Evolutionary conservation across 2,329 filamentous ascomycete genomes (phyloP).

Genomic region (Penicillium sp.): DNA sequence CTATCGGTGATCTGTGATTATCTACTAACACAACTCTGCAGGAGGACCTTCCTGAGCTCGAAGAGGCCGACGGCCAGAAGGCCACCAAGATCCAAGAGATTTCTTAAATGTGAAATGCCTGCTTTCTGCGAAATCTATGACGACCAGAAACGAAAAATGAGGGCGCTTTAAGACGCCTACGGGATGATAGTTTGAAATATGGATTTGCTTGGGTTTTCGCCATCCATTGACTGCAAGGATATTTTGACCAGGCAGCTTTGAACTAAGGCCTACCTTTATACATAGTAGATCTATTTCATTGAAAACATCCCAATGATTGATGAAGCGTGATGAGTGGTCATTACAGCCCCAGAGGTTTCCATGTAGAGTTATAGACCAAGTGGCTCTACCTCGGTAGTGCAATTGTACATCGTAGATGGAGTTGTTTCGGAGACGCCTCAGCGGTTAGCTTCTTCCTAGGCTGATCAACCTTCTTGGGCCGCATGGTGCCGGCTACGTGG

Average conservation of each 20-base stretch:
- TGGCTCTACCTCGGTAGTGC: neutral
- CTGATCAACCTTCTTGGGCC: neutral
- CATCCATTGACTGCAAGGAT: slow-evolving; percentile 1
- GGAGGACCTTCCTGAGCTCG: slow-evolving; percentile 80
- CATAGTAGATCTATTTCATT: slow-evolving; percentile 4
- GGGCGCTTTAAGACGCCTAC: slow-evolving; percentile 17
- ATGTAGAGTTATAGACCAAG: neutral
- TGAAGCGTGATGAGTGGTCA: slow-evolving; percentile 8
- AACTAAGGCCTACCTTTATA: neutral
- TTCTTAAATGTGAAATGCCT: slow-evolving; percentile 26
- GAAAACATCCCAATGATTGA: slow-evolving; percentile 13
- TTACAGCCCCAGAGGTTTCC: neutral
- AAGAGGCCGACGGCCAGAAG: slow-evolving; percentile 41
- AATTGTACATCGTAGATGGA: neutral
- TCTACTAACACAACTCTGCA: slow-evolving; percentile 42
- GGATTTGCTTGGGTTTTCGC: slow-evolving; percentile 7
- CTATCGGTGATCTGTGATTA: neutral
- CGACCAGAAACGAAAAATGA: slow-evolving; percentile 28
- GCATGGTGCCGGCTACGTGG: neutral
- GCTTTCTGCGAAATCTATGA: slow-evolving; percentile 24
- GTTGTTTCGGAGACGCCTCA: neutral
- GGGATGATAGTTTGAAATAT: slow-evolving; percentile 14
- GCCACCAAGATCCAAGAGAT: slow-evolving; percentile 41
- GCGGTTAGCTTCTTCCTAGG: neutral
- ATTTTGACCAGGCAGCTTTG: neutral